Evolutionary conservation across 2,329 filamentous ascomycete genomes (phyloP), one percentile per base, ranked within the genome.

Genomic region (Acrodontium crateriforme): DNA sequence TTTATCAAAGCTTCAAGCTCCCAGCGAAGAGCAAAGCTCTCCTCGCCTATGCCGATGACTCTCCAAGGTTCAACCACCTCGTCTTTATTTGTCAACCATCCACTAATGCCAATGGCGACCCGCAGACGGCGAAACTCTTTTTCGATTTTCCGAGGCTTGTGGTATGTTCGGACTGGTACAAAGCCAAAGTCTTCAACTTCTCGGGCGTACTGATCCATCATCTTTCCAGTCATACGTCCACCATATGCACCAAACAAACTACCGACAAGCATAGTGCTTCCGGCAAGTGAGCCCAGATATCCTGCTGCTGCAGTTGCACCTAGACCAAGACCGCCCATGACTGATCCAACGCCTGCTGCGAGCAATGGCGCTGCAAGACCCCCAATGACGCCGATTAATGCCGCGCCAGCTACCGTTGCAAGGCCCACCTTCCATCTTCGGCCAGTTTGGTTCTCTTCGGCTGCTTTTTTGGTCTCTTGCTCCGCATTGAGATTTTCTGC

Each of bases 201-300:
- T 41, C 74, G 74, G 8, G 78, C 70, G 50, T 91, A 92, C n/a
- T 76, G 66, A 39, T 93, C 82, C 65, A 94, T 79, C 65, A 85
- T 82, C 50, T 84, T 77, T 28, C 75, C 73, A 0, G 79, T 80
- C 65, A 92, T 85, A 18, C 76, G 71, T 2, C 77, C 74, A 23
- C 80, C 80, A 48, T 91, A 93, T n/a, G 89, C 81, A 6, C 89
- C 89, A 46, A 95, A 94, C 20, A 95, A 60, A 19, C 78, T 73
- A 10, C 85, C 87, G 16, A 93, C 77, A 22, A 84, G 62, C 10
- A 89, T 69, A 4, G 76, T 71, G 36, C 78, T 89, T 19, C 85
- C 76, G 2, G 83, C 78, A 46, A 94, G 65, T 11, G 74, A 68
- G 8, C 85, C 87, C 1, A 95, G 60, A 29, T 93, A 72, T 1